These are phyloP conservation scores for Zalerion maritima DNA, from an alignment of 495 filamentous ascomycete genomes.

Conservation along the genomic window DNA sequence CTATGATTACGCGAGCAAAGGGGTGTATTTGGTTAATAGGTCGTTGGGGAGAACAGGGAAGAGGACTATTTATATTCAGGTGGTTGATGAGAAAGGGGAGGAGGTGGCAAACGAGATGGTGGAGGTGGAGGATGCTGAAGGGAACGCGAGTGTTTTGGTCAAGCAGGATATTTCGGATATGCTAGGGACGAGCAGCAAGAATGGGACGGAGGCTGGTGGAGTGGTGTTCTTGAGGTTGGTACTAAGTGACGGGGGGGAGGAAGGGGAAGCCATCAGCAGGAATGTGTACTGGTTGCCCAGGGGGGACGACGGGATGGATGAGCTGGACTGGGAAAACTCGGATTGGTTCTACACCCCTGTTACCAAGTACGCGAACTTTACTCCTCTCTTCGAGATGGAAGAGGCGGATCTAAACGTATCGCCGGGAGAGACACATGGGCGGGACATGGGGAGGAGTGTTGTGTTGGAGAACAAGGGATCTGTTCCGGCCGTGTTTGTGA, in stretches of 20 bases:
- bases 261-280: slow-evolving; percentile 28
- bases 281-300: slow-evolving; percentile 52
- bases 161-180: slow-evolving; percentile 15
- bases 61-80: slow-evolving; percentile 30
- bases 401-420: slow-evolving; percentile 24
- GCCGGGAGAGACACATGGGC: slow-evolving; percentile 2
- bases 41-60: slow-evolving; percentile 25
- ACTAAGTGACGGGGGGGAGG: slow-evolving; percentile 16
- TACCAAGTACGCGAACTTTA: slow-evolving; percentile 36
- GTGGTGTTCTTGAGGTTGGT: slow-evolving; percentile 37
- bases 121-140: slow-evolving; percentile 13
- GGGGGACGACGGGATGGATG: slow-evolving; percentile 30
- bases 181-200: slow-evolving; percentile 15
- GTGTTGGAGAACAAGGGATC: slow-evolving; percentile 36
- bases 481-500: slow-evolving; percentile 43
- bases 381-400: slow-evolving; percentile 26
- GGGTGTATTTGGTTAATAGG: slow-evolving; percentile 42
- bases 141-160: slow-evolving; percentile 14
- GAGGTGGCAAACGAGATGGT: slow-evolving; percentile 16
- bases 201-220: slow-evolving; percentile 19
- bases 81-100: slow-evolving; percentile 33
- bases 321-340: slow-evolving; percentile 39
- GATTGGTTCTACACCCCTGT: slow-evolving; percentile 47
- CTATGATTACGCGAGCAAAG: slow-evolving; percentile 33
- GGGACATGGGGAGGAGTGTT: slow-evolving; percentile 11